Evolutionary conservation across 352 stramenopile genomes (phyloP), one percentile per base, ranked within the genome.

Genomic region (Plasmopara viticola): DNA sequence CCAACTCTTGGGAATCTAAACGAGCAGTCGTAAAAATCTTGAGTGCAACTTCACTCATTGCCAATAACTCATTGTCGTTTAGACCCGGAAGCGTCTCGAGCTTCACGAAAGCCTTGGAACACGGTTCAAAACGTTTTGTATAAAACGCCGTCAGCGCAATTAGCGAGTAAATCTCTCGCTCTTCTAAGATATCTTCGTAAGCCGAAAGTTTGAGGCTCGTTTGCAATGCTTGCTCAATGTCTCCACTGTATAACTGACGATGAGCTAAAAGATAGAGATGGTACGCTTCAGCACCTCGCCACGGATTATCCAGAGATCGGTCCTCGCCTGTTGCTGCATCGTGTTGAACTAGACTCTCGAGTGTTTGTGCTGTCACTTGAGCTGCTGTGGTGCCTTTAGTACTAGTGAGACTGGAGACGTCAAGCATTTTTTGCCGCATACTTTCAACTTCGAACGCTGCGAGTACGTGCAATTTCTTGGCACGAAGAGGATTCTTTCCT

Each of bases 401-500:
- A 29, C 49, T 62, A 6, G 68, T 74, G 39, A 81, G 40, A 44
- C 58, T 80, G 2, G 80, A 86, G 5, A 83, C 68, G 50, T 94
- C 85, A 7, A 97, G 62, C 67, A 95, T 90, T 50, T 94, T 90
- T 56, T 94, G 92, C 8, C 88, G 70, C 71, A 96, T 93, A 3
- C 88, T 77, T 57, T 97, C 93, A 31, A 97, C 90, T 56, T 98
- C 90, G 20, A 97, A 83, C 12, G 90, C 93, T n/a, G 91, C 88
- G 8, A 98, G 60, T 0, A 98, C 90, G 40, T 97, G 86, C 5
- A 98, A 64, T 46, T 97, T 97, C 72, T 98, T 98, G 31, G 89
- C 90, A 5, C 83, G 73, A 15, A 97, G 52, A 2, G 90, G 91
- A 53, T 97, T 88, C 34, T 75, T 70, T 10, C 62, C 76, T 45